Conservation (phyloP, 768 basidiomycete genomes). For the Tylopilus subfusipes region DNA sequence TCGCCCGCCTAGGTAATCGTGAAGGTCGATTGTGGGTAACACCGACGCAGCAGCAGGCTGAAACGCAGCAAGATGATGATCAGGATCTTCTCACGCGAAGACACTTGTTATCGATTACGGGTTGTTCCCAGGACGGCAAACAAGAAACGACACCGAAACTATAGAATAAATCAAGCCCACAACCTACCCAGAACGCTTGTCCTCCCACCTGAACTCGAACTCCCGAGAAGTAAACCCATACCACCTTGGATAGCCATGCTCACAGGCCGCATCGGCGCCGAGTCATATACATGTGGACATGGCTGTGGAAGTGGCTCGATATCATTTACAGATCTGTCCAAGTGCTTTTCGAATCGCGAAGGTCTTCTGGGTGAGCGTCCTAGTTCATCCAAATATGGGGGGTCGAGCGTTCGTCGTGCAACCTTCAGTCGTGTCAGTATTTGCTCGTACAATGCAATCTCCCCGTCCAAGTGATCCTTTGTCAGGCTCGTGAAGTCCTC, state of each 20-base stretch:
- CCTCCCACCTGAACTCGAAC: constrained; percentile 31
- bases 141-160: no score
- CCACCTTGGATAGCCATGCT: constrained; percentile 72
- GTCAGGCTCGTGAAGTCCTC: constrained; percentile 63
- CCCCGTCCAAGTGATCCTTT: constrained; percentile 71
- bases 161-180: constrained; percentile 36
- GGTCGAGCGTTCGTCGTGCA: constrained; percentile 54
- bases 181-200: constrained; percentile 61
- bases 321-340: constrained; percentile 50
- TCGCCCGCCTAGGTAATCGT: no score
- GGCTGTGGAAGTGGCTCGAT: constrained; percentile 59
- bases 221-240: constrained; percentile 58
- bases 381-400: constrained; percentile 47
- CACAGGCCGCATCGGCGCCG: constrained; percentile 70
- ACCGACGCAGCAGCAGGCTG: no score
- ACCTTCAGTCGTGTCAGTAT: constrained; percentile 54
- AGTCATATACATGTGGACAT: constrained; percentile 76
- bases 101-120: no score
- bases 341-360: constrained; percentile 74
- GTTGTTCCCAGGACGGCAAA: no score
- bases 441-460: constrained; percentile 75
- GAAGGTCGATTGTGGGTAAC: no score
- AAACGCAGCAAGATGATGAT: no score
- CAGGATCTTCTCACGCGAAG: no score
- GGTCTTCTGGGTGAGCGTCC: constrained; percentile 51